Base-by-base conservation (phyloP, 2,329 filamentous ascomycete genomes). In the Fusarium sp. region DNA sequence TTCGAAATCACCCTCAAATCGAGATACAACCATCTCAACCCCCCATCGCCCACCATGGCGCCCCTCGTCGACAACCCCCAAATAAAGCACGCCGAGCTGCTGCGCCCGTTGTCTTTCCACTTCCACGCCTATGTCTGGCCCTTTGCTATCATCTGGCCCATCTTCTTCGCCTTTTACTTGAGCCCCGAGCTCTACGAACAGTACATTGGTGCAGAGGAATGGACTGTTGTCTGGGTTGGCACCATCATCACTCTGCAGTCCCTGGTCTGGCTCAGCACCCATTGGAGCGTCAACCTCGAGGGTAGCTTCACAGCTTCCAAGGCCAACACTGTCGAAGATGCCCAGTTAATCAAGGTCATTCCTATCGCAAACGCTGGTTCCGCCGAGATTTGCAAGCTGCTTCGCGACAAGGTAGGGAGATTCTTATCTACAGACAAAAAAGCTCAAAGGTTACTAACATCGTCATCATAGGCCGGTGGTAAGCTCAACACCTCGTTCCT, bases 201-300 rank as follows among this genome's bases (percentile, higher is more conserved):
- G 78, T 91, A 98, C 83, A 97, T 99, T 70, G 89, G 92, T 75
- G 95, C 92, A n/a, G 90, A 92, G 74, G 96, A 99, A 85, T 99
- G 96, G 95, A 98, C 97, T 1, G 97, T 97, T 78, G 93, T 99
- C 68, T 99, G 93, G 90, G 88, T 92, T 71, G 95, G 92, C 75
- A 87, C 90, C 72, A 98, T 99, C 78, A 86, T 97, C 79, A 97
- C 95, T 13, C 77, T 92, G 58, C 97, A 99, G 84, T 90, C 93
- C 69, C 87, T 99, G 69, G 83, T 94, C 73, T 99, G 96, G 95
- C 87, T 99, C 66, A 95, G 92, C 83, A 99, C 96, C 46, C 94
- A 98, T 83, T 99, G 96, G 96, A 98, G 93, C 77, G 94, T 99
- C 78, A 91, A 95, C 77, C 84, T 98, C 68, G 89, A 90, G 76